These are phyloP conservation scores for Penicillium sp. DNA, from an alignment of 2,329 filamentous ascomycete genomes.

Conservation along the genomic window DNA sequence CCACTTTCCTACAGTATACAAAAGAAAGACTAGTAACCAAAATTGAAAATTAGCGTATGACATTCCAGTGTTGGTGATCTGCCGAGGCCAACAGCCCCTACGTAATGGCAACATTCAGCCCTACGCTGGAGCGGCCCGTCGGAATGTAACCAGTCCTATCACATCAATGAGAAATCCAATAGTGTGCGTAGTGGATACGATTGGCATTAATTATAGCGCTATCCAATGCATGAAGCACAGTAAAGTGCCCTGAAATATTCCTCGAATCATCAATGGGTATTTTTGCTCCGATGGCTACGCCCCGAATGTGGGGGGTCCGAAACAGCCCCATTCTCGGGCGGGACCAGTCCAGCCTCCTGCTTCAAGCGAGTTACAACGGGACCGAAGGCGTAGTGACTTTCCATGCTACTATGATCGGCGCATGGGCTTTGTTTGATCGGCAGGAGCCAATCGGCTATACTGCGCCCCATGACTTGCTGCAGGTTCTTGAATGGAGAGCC, in stretches of 20 bases:
- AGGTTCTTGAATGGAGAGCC: conserved; percentile 69
- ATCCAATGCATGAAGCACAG: background rate
- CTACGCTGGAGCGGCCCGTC: background rate
- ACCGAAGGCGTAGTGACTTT: conserved; percentile 70
- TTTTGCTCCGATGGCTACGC: background rate
- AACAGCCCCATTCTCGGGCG: conserved; percentile 6
- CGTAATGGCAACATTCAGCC: background rate
- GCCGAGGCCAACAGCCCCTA: background rate
- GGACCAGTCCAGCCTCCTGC: conserved; percentile 44
- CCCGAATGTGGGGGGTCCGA: conserved; percentile 1
- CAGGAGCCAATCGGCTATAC: conserved; percentile 74
- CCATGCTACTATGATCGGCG: conserved; percentile 63
- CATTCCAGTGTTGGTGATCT: background rate
- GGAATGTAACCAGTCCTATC: background rate
- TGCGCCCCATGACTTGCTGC: conserved; percentile 75
- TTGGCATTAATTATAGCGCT: conserved; percentile 3
- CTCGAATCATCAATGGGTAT: background rate
- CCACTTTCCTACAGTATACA: too few species aligned
- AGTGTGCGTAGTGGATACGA: background rate
- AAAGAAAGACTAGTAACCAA: too few species aligned
- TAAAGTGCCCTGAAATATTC: conserved; percentile 1
- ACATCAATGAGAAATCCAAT: background rate
- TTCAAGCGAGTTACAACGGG: conserved; percentile 61
- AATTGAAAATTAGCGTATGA: background rate
- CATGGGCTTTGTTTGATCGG: conserved; percentile 77